These are phyloP conservation scores for Agastache rugosa DNA, from an alignment of 257 asterid species.

Conservation along the genomic window DNA sequence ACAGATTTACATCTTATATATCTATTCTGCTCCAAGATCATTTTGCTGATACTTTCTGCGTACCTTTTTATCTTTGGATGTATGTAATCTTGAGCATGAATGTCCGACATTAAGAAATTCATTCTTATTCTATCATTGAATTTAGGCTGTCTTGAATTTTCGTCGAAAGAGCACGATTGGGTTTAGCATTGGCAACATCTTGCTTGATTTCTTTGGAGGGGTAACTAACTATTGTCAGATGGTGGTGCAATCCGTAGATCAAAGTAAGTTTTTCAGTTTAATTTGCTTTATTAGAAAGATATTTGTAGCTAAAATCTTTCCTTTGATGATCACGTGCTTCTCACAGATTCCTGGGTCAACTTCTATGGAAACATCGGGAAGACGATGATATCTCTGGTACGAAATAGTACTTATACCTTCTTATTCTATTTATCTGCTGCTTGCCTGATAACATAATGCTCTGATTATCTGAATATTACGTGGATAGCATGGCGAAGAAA, in stretches of 20 bases:
- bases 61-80: background rate
- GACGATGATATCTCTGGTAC: conserved; percentile 88
- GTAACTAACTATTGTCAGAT: conserved; percentile 77
- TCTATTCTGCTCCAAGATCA: background rate
- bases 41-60: background rate
- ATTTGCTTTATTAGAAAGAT: background rate
- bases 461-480: background rate
- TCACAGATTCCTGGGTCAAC: conserved; percentile 82
- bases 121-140: conserved; percentile 2
- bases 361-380: conserved; percentile 93
- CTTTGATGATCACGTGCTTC: background rate
- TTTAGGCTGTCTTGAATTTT: conserved; percentile 73
- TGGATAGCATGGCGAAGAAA: background rate
- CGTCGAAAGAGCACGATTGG: conserved; percentile 85
- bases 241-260: conserved; percentile 93
- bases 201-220: conserved; percentile 91
- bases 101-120: background rate
- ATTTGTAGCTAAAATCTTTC: background rate
- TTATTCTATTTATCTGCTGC: background rate
- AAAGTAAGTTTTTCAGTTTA: conserved; percentile 58
- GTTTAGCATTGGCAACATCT: conserved; percentile 89
- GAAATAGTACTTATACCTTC: conserved; percentile 1
- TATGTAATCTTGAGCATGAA: background rate
- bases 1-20: background rate
- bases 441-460: background rate